Evolutionary conservation across 1,284 basidiomycete species (phyloP).

Genomic region (Microbotryum violaceum): DNA sequence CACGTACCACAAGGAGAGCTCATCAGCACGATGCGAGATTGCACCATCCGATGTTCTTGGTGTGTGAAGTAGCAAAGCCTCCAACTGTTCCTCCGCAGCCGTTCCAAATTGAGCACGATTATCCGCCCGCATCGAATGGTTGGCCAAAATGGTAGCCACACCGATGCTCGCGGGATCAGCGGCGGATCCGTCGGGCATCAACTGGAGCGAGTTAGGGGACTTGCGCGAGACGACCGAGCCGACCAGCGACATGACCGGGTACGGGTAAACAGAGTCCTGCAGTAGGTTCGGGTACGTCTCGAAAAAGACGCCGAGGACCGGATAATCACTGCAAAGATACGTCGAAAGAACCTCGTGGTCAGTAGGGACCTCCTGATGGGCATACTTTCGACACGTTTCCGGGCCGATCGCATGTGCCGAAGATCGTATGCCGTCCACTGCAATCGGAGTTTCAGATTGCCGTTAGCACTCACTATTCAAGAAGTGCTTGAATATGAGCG

Average conservation of each 20-base stretch:
- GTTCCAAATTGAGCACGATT: background rate
- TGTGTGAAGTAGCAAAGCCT: slow-evolving; percentile 19
- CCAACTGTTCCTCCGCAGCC: slow-evolving; percentile 24
- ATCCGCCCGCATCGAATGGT: slow-evolving; percentile 18
- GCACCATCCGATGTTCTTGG: slow-evolving; percentile 60
- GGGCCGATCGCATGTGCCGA: too few species aligned
- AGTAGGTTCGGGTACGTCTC: slow-evolving; percentile 33
- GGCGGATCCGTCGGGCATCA: slow-evolving; percentile 53
- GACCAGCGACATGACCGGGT: slow-evolving; percentile 9
- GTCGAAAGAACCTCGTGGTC: too few species aligned
- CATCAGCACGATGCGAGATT: slow-evolving; percentile 62
- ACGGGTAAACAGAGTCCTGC: slow-evolving; percentile 5
- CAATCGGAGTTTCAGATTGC: too few species aligned
- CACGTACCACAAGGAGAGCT: slow-evolving; percentile 42
- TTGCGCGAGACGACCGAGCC: slow-evolving; percentile 11
- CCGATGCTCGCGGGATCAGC: slow-evolving; percentile 78
- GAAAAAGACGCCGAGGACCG: slow-evolving; percentile 56
- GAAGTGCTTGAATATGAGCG: slow-evolving; percentile 60
- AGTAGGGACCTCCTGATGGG: too few species aligned
- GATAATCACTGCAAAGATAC: slow-evolving; percentile 45
- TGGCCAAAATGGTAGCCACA: slow-evolving; percentile 64
- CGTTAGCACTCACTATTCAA: slow-evolving; percentile 47
- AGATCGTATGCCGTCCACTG: too few species aligned
- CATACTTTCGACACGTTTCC: too few species aligned
- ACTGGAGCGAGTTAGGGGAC: slow-evolving; percentile 7